phyloP scores from a whole-genome alignment of 805 yeast species.

The Starmerella powellii region DNA sequence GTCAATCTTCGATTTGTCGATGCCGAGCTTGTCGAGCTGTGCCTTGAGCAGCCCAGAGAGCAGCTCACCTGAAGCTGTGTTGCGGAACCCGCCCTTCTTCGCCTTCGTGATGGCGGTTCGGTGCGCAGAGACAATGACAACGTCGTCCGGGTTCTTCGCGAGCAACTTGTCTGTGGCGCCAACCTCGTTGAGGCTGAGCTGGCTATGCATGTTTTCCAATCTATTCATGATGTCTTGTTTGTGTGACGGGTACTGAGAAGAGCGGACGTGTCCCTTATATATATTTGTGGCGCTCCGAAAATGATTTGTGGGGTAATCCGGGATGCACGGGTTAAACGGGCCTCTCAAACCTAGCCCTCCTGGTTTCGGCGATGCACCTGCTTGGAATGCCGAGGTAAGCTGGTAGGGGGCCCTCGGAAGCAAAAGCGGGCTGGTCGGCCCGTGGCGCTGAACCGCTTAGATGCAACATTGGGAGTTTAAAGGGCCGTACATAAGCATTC shows the following conservation, averaged over 20 bases:
- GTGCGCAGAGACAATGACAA: conserved; percentile 79
- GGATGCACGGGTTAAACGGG: no score
- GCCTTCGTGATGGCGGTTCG: conserved; percentile 86
- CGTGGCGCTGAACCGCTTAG: no score
- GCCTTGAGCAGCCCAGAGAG: conserved; percentile 53
- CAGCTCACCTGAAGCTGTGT: conserved; percentile 68
- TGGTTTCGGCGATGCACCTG: neutral
- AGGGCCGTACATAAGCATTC: no score
- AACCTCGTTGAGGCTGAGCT: conserved; percentile 26
- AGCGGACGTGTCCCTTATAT: neutral
- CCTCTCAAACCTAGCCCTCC: neutral
- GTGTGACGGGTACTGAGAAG: neutral
- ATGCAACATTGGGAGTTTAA: no score
- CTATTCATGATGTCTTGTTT: conserved; percentile 27
- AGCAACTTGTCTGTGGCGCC: conserved; percentile 30
- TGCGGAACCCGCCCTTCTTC: conserved; percentile 75
- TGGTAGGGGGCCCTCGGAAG: no score
- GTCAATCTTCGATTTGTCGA: conserved; percentile 51
- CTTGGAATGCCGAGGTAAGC: no score
- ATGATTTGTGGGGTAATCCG: conserved; percentile 4
- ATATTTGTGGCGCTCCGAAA: neutral
- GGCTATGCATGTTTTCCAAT: conserved; percentile 26
- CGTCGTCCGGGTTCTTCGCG: conserved; percentile 69
- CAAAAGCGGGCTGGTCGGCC: no score
- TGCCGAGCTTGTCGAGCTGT: conserved; percentile 41